Conservation (phyloP, 331 rosid species). For the Cydonia oblonga region DNA sequence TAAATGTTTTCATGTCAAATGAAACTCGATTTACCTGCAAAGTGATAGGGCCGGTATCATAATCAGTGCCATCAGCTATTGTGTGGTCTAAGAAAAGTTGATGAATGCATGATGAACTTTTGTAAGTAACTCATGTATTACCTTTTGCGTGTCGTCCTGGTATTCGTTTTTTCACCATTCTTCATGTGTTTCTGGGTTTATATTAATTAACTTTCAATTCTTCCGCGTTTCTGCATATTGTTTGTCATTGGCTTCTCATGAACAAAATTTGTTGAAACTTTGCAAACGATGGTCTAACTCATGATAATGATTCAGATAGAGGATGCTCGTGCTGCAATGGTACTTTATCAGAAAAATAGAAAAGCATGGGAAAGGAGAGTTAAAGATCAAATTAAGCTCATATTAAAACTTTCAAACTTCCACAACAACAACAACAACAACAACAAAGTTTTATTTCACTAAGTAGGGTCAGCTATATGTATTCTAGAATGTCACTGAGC, state of each 20-base stretch:
- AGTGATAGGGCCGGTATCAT: neutral
- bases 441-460: no score
- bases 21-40: neutral
- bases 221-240: neutral
- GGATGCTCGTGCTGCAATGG: conserved; percentile 89
- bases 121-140: neutral
- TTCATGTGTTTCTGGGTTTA: no score
- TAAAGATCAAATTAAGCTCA: conserved; percentile 43
- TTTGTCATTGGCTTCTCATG: neutral
- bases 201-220: neutral
- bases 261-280: neutral
- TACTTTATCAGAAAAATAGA: conserved; percentile 71
- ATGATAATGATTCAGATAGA: conserved; percentile 42
- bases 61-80: neutral
- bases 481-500: no score
- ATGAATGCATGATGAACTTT: no score
- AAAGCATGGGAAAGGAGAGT: conserved; percentile 65
- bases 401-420: no score
- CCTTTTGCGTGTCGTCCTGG: neutral
- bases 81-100: no score
- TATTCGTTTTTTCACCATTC: neutral
- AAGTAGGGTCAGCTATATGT: no score
- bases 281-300: neutral
- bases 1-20: neutral
- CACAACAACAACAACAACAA: no score